Evolutionary conservation across 2,329 filamentous ascomycete species (phyloP).

Genomic region (Fusarium sp.): DNA sequence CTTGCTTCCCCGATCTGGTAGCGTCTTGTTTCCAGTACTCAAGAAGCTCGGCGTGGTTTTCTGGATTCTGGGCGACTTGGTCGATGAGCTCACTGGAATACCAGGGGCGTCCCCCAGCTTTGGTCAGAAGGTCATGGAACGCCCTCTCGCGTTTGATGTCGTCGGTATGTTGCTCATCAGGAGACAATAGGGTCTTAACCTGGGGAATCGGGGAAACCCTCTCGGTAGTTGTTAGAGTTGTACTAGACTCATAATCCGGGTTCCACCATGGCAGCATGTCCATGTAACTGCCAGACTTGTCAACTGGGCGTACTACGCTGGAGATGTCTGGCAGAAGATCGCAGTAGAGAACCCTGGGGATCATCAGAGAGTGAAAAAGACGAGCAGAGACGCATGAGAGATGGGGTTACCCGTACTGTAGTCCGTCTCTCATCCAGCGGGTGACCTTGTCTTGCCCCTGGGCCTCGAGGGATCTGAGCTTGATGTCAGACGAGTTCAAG

Average conservation of each 20-base stretch:
- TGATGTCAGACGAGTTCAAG: background rate
- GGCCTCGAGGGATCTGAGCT: slow-evolving; percentile 4
- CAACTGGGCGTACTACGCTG: slow-evolving; percentile 18
- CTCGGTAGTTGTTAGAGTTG: slow-evolving; percentile 2
- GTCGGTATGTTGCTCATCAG: slow-evolving; percentile 6
- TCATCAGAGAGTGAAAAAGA: slow-evolving; percentile 5
- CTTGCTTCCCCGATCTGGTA: background rate
- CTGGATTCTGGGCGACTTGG: slow-evolving; percentile 15
- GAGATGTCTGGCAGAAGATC: slow-evolving; percentile 26
- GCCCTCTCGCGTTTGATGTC: slow-evolving; percentile 17
- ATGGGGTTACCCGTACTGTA: slow-evolving; percentile 26
- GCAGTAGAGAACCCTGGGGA: slow-evolving; percentile 28
- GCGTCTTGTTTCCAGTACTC: slow-evolving; percentile 28
- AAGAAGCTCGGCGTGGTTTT: slow-evolving; percentile 11
- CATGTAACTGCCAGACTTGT: slow-evolving; percentile 18
- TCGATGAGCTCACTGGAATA: slow-evolving; percentile 25
- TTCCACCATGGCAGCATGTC: slow-evolving; percentile 17
- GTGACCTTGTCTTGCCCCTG: slow-evolving; percentile 24
- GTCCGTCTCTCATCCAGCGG: slow-evolving; percentile 30
- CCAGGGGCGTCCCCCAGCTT: slow-evolving; percentile 36
- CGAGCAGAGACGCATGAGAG: background rate
- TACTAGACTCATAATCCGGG: slow-evolving; percentile 4
- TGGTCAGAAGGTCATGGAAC: slow-evolving; percentile 12
- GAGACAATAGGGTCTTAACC: background rate
- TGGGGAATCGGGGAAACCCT: background rate